Percentiles rank a stretch among this genome's conserved stretches.
Conservation (phyloP, 257 asterid species). For the Dorcoceras hygrometricum region DNA sequence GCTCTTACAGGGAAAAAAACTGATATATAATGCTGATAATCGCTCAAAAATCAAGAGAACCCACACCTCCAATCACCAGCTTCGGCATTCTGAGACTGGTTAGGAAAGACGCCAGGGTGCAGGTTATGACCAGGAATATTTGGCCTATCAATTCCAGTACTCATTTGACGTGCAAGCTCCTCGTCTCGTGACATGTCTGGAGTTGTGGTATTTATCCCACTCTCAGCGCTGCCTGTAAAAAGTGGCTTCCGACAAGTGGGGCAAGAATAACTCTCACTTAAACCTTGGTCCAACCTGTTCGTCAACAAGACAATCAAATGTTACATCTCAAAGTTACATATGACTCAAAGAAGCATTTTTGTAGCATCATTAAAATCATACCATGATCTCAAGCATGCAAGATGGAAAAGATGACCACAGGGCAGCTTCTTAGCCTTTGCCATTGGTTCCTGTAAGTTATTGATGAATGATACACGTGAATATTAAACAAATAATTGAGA, state of each 20-base stretch:
- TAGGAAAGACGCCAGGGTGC: slow-evolving; percentile 53
- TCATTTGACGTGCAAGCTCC: slow-evolving; percentile 87
- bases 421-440: slow-evolving; percentile 91
- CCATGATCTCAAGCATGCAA: slow-evolving; percentile 96
- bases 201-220: slow-evolving; percentile 39
- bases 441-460: slow-evolving; percentile 78
- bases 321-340: slow-evolving; percentile 14
- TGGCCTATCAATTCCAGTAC: slow-evolving; percentile 64
- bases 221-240: slow-evolving; percentile 53
- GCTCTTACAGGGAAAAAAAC: not conserved
- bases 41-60: slow-evolving; percentile 19
- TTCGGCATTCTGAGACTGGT: slow-evolving; percentile 62
- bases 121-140: slow-evolving; percentile 63
- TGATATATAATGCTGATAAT: slow-evolving; percentile 2
- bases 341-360: slow-evolving; percentile 6
- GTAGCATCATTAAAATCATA: slow-evolving; percentile 30
- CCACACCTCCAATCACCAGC: slow-evolving; percentile 58
- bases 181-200: slow-evolving; percentile 72
- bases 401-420: slow-evolving; percentile 90
- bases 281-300: slow-evolving; percentile 89
- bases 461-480: slow-evolving; percentile 28
- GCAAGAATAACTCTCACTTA: slow-evolving; percentile 83
- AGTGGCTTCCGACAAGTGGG: slow-evolving; percentile 97
- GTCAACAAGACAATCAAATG: slow-evolving; percentile 21
- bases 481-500: slow-evolving; percentile 21